Base-by-base conservation (phyloP, 164 flowering plant species). In the Vitis rotundifolia region DNA sequence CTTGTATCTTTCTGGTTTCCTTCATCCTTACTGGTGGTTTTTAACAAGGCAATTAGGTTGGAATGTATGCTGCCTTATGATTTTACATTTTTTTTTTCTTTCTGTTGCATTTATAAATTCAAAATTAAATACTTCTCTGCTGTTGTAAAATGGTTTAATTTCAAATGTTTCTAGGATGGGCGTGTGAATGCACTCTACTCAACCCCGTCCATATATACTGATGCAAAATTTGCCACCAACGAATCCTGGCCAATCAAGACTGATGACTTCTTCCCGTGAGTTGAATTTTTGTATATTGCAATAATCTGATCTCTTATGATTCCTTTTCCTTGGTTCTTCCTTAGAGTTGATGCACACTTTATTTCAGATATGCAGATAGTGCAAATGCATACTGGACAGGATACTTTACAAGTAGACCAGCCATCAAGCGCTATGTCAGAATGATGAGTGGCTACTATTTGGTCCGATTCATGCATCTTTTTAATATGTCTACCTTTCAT, bases 331-430 rank as follows among this genome's bases (percentile, higher is more conserved):
- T 59, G 12, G 15, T 49, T 18, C 49, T 11, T 59, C 31, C 71
- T 64, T 67, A 69, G 26, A 49, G 49, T 22, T 44, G 51, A 63
- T 37, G n/a, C 59, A 57, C 71, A 61, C 66, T 44, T 50, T 53
- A 50, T 52, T 67, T 58, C 85, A 95, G 99, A 29, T 95, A 95
- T 85, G 98, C 97, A 76, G 98, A 93, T 79, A 82, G 86, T 63
- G 80, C 71, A 56, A 85, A 95, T 90, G 92, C 87, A 59, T 95
- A 93, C 79, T 95, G 99, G 99, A 95, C 98, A 37, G 98, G 99
- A 52, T 95, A 91, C 70, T 95, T 90, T 76, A 86, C 93, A 5
- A 95, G 99, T 65, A 87, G 99, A 71, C 93, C 99, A 65, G 84
- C 91, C 49, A 47, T 91, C 28, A 95, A 95, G 76, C 84, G 89